These are phyloP conservation scores for Saccharum officinarum DNA, from an alignment of 176 grass and related monocot species.

Conservation along the genomic window DNA sequence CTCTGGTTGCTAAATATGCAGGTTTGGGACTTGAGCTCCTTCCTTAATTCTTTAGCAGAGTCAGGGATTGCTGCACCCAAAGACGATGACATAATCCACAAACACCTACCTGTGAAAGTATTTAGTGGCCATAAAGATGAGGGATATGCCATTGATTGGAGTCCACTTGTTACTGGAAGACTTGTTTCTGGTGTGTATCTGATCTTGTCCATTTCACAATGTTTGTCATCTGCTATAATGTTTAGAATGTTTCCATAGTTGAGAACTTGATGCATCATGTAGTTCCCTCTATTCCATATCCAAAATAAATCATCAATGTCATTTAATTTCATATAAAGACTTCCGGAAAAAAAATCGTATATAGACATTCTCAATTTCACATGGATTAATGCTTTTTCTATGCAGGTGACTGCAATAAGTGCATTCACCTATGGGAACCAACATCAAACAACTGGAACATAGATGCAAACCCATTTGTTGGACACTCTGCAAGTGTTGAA, in stretches of 20 bases:
- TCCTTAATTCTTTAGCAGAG: slow-evolving; percentile 77
- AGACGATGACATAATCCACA: slow-evolving; percentile 56
- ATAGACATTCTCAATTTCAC: not conserved
- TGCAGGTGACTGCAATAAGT: slow-evolving; percentile 76
- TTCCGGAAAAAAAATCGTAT: not conserved
- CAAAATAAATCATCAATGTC: not conserved
- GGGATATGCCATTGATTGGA: slow-evolving; percentile 97
- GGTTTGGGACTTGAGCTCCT: slow-evolving; percentile 80
- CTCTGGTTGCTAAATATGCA: slow-evolving; percentile 34
- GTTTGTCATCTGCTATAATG: not conserved
- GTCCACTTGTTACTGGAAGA: slow-evolving; percentile 70
- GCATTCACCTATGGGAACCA: slow-evolving; percentile 91
- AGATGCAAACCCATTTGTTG: slow-evolving; percentile 74
- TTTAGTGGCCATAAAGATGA: slow-evolving; percentile 91
- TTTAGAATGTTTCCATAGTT: not conserved
- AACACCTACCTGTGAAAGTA: slow-evolving; percentile 58
- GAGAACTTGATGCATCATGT: not conserved
- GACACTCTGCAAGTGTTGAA: slow-evolving; percentile 78
- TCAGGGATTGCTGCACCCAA: slow-evolving; percentile 49
- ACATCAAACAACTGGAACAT: slow-evolving; percentile 69
- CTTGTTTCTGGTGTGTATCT: slow-evolving; percentile 81
- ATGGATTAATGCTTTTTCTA: slow-evolving; percentile 1
- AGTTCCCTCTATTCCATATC: not conserved
- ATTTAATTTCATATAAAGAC: slow-evolving; percentile 8
- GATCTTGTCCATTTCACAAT: not conserved